Evolutionary conservation across 2,329 filamentous ascomycete species (phyloP), one percentile per base, ranked within the genome.

Genomic region (Fusarium dlaminii): DNA sequence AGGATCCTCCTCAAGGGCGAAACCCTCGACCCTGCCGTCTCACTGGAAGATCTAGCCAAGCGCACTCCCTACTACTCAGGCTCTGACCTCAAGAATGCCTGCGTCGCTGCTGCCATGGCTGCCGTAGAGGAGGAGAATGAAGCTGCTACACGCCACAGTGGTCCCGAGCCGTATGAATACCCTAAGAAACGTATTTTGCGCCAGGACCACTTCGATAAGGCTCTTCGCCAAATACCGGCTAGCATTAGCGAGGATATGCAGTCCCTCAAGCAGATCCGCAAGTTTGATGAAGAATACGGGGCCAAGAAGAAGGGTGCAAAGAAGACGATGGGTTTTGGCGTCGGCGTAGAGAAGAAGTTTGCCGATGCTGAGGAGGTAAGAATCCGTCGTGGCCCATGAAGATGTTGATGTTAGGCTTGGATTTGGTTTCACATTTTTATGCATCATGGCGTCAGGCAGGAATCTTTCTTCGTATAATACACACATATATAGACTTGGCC

Each of bases 251-350:
- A 98, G 82, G 95, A 99, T 79, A 98, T 98, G 96, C 87, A 90
- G 55, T 94, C 91, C 37, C 85, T 99, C 71, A 90, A 90, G 74
- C 93, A 94, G 18, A 98, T 99, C 78, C 90, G 94, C 77, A 97
- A 97, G 83, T 99, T 98, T 79, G 96, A 99, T 80, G 94, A 98
- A 83, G 93, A 96, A 81, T 99, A 95, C 81, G 96, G 96, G 32
- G 95, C 98, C 80, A 89, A 92, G 40, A 92, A 90, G 79, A 89
- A 90, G 79, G 90, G 89, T 80, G 91, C 89, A 82, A 90, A 84
- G 78, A 84, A 84, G 68, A 82, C 80, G 12, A 89, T 92, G 83
- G 91, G 91, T 2, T 93, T 93, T 77, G 89, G 85, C 57, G 83
- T 88, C 6, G 78, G 84, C 8, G 78, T 81, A 0, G 84, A 81